Evolutionary conservation across 306 rosid genomes (phyloP).

Genomic region (Ormosia emarginata): DNA sequence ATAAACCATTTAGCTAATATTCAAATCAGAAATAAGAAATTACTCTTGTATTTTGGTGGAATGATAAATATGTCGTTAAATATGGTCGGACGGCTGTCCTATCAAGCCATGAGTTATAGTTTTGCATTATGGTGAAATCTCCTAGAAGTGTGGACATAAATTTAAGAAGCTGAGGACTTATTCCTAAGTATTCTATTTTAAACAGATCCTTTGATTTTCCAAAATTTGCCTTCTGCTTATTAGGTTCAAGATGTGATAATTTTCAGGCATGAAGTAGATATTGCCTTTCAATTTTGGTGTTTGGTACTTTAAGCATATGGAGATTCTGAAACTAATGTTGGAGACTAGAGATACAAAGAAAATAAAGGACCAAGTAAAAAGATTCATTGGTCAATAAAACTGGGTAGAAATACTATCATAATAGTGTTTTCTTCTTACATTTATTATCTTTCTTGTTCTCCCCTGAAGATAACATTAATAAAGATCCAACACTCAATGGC

Average conservation of each 20-base stretch:
- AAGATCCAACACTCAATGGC: not conserved
- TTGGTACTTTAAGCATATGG: not conserved
- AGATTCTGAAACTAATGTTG: not conserved
- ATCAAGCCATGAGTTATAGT: not conserved
- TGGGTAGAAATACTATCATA: not conserved
- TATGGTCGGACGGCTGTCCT: not conserved
- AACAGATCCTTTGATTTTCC: not conserved
- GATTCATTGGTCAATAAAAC: not conserved
- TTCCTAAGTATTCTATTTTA: not conserved
- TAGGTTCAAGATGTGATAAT: not conserved
- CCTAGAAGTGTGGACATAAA: no score
- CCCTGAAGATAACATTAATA: not conserved
- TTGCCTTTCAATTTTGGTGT: not conserved
- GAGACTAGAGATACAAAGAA: not conserved
- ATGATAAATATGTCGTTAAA: not conserved
- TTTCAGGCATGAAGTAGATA: not conserved
- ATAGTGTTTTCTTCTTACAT: not conserved
- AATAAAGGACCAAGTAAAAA: not conserved
- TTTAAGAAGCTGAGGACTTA: not conserved
- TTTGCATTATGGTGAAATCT: no score
- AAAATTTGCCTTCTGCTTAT: not conserved
- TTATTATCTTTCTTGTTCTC: not conserved
- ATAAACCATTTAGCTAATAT: not conserved
- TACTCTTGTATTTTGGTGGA: not conserved
- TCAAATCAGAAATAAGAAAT: not conserved